Base-by-base conservation (phyloP, 1,139 yeast genomes). In the Saccharomyces hybrid region DNA sequence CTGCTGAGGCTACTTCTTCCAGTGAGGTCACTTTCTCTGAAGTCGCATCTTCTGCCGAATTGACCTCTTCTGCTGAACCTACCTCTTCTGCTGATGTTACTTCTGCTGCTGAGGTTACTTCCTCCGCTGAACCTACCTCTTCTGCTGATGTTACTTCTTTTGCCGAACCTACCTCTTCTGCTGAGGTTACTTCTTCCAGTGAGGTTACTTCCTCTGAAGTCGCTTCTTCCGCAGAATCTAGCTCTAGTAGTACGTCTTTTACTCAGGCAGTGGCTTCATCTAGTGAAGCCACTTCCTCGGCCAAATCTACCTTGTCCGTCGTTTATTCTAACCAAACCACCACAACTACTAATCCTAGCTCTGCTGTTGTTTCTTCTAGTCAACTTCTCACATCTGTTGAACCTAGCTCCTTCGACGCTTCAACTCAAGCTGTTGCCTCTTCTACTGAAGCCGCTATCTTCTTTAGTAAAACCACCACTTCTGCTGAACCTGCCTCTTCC, bases 1-100 rank as follows among this genome's bases (percentile, higher is more conserved):
- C 69, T 51, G 14, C 46, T 41, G 46, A n/a, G 4, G 21, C 28
- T 24, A 19, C 48, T 24, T 11, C 12, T 4, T 26, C 55, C 27
- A 62, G 71, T 55, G 75, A 75, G 64, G 73, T 73, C 53, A 24
- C 24, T 24, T 21, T 21, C 21, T 21, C 21, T 21, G 21, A 21
- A 4, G 4, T 21, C 4, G 4, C 21, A 3, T 21, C 21, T 21
- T 21, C 21, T 21, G 21, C 21, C 21, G 21, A 21, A 21, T 4
- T 21, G 21, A 21, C 21, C 21, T 21, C 21, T 21, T 21, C 54
- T 29, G 52, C 56, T 47, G 53, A 21, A 11, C 53, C 54, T 8
- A 51, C 56, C 21, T 54, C 55, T 28, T 56, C 69, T 50, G 4
- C 14, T 47, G 49, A 8, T 9, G 38, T 21, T n/a, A 29, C 51